Base-by-base conservation (phyloP, 2,329 filamentous ascomycete species). In the Paecilomyces variotii region DNA sequence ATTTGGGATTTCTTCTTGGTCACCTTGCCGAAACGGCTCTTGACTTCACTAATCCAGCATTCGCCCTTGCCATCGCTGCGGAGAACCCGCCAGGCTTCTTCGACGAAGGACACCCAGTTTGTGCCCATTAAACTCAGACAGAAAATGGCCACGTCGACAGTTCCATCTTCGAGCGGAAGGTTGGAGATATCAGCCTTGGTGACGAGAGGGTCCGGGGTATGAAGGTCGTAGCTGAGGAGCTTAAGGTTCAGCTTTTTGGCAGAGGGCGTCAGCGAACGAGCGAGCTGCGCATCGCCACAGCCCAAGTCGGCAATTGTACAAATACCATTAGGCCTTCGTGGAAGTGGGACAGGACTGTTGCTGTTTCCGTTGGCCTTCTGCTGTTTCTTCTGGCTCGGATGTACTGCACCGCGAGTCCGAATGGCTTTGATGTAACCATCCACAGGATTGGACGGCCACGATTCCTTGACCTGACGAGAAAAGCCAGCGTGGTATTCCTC, bases 91-190 rank as follows among this genome's bases (percentile, higher is more conserved):
- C 91, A 96, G 12, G 93, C 93, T 78, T 99, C 94, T 76, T 97
- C 94, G 68, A 99, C 84, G 72, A 99, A 97, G 67, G 91, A 87
- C 56, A 96, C 84, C 93, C 94, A 99, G 78, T 99, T 99, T 57
- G 94, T 99, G 70, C 94, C 94, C 94, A 99, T 99, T 60, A 99
- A 84, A 55, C 93, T 94, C 32, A 99, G 83, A 74, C 94, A 99
- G 80, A 97, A 97, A 65, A 99, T 87, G 54, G 90, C 90, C 4
- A 99, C 82, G 73, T 99, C 91, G 61, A 91, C 86, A 61, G 83
- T 86, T 52, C 85, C 87, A 65, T 92, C 86, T 4, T 79, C 79
- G 0, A 96, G 78, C 0, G 93, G 93, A 1, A 99, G 79, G 60
- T 88, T 83, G 30, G 91, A 88, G 56, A 97, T 94, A 75, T 99